Evolutionary conservation across 1,284 basidiomycete species (phyloP).

Genomic region (Tilletia walkeri): DNA sequence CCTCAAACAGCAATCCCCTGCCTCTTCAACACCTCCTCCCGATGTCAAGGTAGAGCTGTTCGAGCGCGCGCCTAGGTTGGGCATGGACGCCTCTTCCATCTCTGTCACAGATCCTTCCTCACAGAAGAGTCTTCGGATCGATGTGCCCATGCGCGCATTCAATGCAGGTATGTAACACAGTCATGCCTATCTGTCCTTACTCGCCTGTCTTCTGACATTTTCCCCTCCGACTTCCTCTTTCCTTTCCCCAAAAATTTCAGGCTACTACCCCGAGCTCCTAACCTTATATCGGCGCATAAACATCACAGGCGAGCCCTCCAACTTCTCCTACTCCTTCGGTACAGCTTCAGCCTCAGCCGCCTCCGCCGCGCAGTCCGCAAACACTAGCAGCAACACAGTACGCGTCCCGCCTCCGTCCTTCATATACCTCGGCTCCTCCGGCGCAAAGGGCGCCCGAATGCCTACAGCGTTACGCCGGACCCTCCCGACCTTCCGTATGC

Average conservation of each 20-base stretch:
- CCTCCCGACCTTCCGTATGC: background rate
- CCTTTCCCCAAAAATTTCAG: conserved; percentile 7
- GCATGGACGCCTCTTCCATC: conserved; percentile 51
- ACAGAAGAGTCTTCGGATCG: conserved; percentile 30
- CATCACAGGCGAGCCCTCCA: conserved; percentile 31
- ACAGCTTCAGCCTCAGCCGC: background rate
- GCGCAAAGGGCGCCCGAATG: conserved; percentile 33
- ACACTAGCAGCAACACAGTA: background rate
- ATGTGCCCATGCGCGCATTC: conserved; percentile 53
- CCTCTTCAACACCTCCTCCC: conserved; percentile 40
- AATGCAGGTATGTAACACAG: conserved; percentile 31
- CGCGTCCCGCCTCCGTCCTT: conserved; percentile 26
- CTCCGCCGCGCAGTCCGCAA: background rate
- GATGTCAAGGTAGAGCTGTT: conserved; percentile 41
- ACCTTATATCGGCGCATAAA: conserved; percentile 39
- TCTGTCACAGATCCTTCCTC: conserved; percentile 24
- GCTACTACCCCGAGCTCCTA: conserved; percentile 51
- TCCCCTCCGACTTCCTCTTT: background rate
- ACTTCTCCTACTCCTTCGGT: conserved; percentile 50
- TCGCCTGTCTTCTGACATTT: background rate
- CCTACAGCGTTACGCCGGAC: conserved; percentile 21
- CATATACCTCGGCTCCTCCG: conserved; percentile 44
- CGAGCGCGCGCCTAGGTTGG: conserved; percentile 40
- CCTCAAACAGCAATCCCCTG: conserved; percentile 61
- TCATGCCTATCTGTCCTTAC: background rate